A percentile compares a stretch with the other conserved stretches of the same genome.
Conservation (phyloP, 805 yeast species). For the Kuraishia capsulata region DNA sequence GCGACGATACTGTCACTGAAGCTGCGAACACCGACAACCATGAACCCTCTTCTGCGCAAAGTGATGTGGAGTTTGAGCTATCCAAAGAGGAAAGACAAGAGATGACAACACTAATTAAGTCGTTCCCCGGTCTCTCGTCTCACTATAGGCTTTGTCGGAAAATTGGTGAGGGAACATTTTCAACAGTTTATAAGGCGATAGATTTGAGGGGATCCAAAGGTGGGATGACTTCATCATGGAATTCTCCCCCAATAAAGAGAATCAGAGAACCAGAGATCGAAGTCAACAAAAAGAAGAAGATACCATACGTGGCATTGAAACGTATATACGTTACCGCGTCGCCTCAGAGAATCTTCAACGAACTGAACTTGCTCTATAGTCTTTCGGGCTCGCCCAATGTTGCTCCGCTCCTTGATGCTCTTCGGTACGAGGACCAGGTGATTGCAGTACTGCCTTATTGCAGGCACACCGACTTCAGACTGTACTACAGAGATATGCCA, state of each 20-base stretch:
- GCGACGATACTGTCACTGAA: conserved; percentile 10
- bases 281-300: conserved; percentile 25
- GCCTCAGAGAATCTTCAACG: conserved; percentile 85
- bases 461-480: conserved; percentile 84
- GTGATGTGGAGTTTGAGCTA: conserved; percentile 8
- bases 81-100: conserved; percentile 25
- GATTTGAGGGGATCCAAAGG: conserved; percentile 18
- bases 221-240: conserved; percentile 17
- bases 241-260: conserved; percentile 18
- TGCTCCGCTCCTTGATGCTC: conserved; percentile 84
- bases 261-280: conserved; percentile 12
- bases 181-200: conserved; percentile 59
- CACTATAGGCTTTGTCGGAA: conserved; percentile 32
- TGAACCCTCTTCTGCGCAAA: not conserved
- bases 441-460: conserved; percentile 88
- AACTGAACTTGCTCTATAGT: conserved; percentile 65
- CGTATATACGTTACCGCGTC: conserved; percentile 93
- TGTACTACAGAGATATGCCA: conserved; percentile 73
- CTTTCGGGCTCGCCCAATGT: conserved; percentile 63
- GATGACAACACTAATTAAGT: conserved; percentile 13
- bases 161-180: conserved; percentile 81
- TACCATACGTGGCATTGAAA: conserved; percentile 68
- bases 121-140: conserved; percentile 20
- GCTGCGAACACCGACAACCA: conserved; percentile 4
- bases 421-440: conserved; percentile 85